Conservation (phyloP, 352 stramenopile species). For the Phytophthora brassicae region DNA sequence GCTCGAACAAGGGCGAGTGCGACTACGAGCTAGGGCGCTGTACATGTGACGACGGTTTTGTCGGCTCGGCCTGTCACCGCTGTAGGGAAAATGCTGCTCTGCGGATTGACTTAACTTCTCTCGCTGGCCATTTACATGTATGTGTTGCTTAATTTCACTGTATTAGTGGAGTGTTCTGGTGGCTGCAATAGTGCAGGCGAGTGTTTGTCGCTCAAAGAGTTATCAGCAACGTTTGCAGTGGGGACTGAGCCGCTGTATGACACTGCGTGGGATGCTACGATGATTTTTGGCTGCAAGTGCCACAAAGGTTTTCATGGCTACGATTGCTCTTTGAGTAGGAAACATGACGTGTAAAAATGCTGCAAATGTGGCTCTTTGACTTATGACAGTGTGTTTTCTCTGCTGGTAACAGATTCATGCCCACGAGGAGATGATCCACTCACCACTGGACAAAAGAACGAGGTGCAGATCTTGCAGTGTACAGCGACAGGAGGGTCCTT, state of each 20-base stretch:
- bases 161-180: constrained; percentile 55
- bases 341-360: no score
- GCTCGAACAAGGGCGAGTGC: constrained; percentile 77
- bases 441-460: constrained; percentile 82
- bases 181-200: constrained; percentile 47
- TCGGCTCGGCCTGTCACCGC: constrained; percentile 64
- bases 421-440: constrained; percentile 87
- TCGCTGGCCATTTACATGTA: neutral
- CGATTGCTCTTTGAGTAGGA: constrained; percentile 78
- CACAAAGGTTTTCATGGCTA: constrained; percentile 75
- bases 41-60: constrained; percentile 69
- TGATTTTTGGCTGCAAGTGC: constrained; percentile 90
- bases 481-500: constrained; percentile 71
- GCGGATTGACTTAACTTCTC: neutral
- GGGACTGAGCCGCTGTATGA: constrained; percentile 58
- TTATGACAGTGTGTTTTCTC: neutral
- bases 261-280: constrained; percentile 60
- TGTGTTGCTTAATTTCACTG: neutral
- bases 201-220: constrained; percentile 69
- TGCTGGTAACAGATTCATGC: constrained; percentile 65
- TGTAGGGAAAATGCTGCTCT: constrained; percentile 30
- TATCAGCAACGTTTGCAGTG: constrained; percentile 48
- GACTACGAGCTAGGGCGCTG: constrained; percentile 56
- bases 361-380: neutral
- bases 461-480: constrained; percentile 83